Evolutionary conservation across 2,329 filamentous ascomycete genomes (phyloP).

Genomic region (Mycosphaerella sp.): DNA sequence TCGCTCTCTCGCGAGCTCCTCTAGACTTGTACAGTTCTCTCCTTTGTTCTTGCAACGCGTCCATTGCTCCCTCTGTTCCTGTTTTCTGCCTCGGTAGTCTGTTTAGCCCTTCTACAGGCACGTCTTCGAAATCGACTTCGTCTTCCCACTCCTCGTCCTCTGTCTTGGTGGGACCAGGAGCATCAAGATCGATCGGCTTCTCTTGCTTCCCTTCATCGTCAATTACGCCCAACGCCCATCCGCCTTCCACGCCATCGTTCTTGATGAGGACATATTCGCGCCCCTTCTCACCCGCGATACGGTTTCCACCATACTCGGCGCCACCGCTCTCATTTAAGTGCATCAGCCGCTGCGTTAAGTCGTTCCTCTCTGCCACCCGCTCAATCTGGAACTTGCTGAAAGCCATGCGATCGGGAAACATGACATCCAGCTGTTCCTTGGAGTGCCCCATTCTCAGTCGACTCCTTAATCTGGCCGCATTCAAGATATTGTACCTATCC

Average conservation of each 20-base stretch:
- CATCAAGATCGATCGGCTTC: constrained; percentile 89
- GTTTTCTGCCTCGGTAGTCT: constrained; percentile 60
- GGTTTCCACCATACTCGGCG: constrained; percentile 58
- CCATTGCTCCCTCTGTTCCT: constrained; percentile 22
- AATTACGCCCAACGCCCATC: constrained; percentile 92
- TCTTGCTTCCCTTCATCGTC: constrained; percentile 73
- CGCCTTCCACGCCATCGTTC: constrained; percentile 89
- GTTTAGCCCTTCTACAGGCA: constrained; percentile 85
- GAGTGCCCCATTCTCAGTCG: constrained; percentile 90
- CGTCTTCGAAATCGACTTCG: constrained; percentile 78
- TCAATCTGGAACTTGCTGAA: constrained; percentile 97
- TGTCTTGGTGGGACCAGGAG: constrained; percentile 46
- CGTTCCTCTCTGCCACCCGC: constrained; percentile 83
- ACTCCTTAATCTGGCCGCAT: constrained; percentile 82
- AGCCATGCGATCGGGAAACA: constrained; percentile 97
- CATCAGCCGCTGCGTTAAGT: constrained; percentile 92
- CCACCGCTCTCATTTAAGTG: constrained; percentile 77
- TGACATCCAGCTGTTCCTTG: constrained; percentile 89
- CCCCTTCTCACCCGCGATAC: constrained; percentile 77
- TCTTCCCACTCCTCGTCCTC: constrained; percentile 52
- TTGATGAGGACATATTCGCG: constrained; percentile 95
- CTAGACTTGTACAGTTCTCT: constrained; percentile 44
- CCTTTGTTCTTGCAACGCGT: constrained; percentile 39
- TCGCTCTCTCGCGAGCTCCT: constrained; percentile 19
- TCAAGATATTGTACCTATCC: constrained; percentile 95